phyloP scores from a whole-genome alignment of 2,329 filamentous ascomycete species.

The Scorias spongiosa region DNA sequence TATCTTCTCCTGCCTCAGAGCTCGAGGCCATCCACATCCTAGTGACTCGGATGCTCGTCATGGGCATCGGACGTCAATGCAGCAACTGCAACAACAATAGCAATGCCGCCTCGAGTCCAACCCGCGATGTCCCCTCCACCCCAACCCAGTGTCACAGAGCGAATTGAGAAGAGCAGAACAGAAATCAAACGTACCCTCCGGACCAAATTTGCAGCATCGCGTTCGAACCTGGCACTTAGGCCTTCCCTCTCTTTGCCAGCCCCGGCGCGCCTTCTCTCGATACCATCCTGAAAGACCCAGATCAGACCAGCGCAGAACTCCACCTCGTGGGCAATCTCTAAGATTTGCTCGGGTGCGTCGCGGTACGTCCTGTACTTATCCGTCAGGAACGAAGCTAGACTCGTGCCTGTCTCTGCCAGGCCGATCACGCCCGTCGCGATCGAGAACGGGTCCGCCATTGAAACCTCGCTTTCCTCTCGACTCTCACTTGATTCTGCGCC shows the following conservation, averaged over 20 bases:
- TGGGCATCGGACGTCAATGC: too few species aligned
- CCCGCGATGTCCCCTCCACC: background rate
- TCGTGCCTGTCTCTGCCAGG: conserved; percentile 3
- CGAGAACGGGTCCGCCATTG: conserved; percentile 4
- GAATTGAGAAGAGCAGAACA: background rate
- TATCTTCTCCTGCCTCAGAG: too few species aligned
- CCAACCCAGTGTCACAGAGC: background rate
- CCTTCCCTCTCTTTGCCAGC: background rate
- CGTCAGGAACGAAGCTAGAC: conserved; percentile 1
- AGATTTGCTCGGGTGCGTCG: conserved; percentile 1
- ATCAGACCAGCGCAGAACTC: conserved; percentile 3
- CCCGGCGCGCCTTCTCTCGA: background rate
- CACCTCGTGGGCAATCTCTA: conserved; percentile 5
- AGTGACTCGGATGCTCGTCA: too few species aligned
- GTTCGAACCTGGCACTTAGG: background rate
- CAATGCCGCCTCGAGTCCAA: too few species aligned
- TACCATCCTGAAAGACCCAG: conserved; percentile 1
- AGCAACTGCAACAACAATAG: too few species aligned
- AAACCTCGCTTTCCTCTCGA: conserved; percentile 1
- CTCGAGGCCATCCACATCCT: too few species aligned
- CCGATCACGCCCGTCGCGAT: conserved; percentile 3
- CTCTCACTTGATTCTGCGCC: background rate
- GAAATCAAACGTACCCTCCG: background rate
- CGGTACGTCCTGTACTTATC: conserved; percentile 1
- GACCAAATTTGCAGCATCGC: background rate